Evolutionary conservation across 305 asterid species (phyloP), one percentile per base, ranked within the genome.

Genomic region (Fraxinus albicans): DNA sequence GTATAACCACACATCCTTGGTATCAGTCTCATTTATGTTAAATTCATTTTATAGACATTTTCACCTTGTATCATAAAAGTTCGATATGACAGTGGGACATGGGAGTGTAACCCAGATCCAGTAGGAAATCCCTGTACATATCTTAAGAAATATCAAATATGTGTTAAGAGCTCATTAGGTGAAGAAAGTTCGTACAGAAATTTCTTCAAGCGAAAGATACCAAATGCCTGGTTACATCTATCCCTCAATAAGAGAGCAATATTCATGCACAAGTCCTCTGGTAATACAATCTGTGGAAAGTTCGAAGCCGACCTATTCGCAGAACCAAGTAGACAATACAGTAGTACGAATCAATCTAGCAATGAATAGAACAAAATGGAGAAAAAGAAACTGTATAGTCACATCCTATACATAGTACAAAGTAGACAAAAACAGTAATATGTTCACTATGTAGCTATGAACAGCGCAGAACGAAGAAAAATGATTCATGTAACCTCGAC

Each of bases 201-300:
- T 79, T 84, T 91, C 94, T 90, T 95, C 78, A 90, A 29, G 77
- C 91, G 86, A 76, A 94, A 83, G 77, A 86, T 29, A 40, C 69
- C 73, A 77, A 91, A 84, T 21, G 90, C 91, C 83, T 85, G 78
- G 87, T 93, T 94, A 89, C 85, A 88, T 84, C 87, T 77, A 21
- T 94, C 94, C 79, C 91, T 89, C 55, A 92, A 84, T 44, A 84
- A 82, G 67, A 94, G 87, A 53, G 98, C 97, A 47, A 85, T 4
- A 2, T 29, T 84, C 38, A 6, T 86, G 83, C 94, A 90, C 44
- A 93, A 36, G 42, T 89, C 93, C 85, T 95, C 95, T 2, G 96
- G 92, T 85, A 95, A 82, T 79, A 21, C 86, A 8, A 92, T 76
- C 84, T 84, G 89, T 2, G 98, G 99, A 79, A 92, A 87, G 74